Evolutionary conservation across 139 green algal genomes (phyloP), one percentile per base, ranked within the genome.

Genomic region (Nannochloris sp.): DNA sequence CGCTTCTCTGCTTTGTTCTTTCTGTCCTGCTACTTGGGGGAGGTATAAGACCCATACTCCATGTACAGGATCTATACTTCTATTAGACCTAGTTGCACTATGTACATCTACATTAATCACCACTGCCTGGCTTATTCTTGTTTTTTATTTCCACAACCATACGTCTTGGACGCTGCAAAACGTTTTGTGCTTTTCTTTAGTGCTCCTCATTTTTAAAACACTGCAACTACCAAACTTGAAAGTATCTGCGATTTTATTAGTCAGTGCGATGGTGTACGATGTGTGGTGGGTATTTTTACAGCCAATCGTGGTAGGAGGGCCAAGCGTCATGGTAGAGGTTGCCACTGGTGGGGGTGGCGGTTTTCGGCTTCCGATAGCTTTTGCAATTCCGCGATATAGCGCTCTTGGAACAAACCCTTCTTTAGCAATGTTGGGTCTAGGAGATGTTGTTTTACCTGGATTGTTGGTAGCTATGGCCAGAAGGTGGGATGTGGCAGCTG

Each of bases 231-330:
- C 75, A n/a, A 81, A 68, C 56, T 64, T 84, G 46, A 76, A 77
- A 45, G 81, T 92, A 12, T 85, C 89, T 3, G 74, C 64, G 38
- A 72, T 93, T 2, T 80, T 97, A 63, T 86, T 97, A 29, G 61
- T 64, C 12, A 63, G 87, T 8, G 81, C 78, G 25, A 85, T 95
- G 39, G 29, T 73, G 2, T 93, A 94, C 68, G 87, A 96, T 74
- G 80, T 97, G 19, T 97, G 95, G 69, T 97, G 85, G 87, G 92
- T 97, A 14, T 98, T 96, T 81, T 63, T 98, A 24, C 85, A 92
- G 72, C 92, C 92, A 4, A 32, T 84, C 27, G 60, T 97, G 4
- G 81, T 85, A n/a, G 60, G 78, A n/a, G 76, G 84, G 0, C 38
- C 82, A 24, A 87, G 69, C 46, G 92, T 96, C n/a, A 97, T 97